These are phyloP conservation scores for Trypanosoma vivax DNA, from an alignment of 208 protist species.

Conservation along the genomic window DNA sequence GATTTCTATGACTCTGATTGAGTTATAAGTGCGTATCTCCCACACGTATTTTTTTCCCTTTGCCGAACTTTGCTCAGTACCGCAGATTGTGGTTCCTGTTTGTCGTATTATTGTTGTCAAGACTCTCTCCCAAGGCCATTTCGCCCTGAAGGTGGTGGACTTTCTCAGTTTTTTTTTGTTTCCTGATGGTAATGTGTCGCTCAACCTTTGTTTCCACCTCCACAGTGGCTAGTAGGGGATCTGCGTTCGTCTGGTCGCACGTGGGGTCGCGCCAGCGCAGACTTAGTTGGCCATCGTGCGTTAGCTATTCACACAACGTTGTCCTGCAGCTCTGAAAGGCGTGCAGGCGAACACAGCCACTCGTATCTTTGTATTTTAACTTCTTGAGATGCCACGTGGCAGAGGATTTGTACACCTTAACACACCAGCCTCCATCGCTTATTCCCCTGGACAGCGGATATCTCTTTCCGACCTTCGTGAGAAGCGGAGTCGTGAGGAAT, in stretches of 20 bases:
- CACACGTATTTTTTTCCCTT: not conserved
- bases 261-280: too few relatives aligned
- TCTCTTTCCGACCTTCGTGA: constrained; percentile 54
- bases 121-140: too few relatives aligned
- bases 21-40: not conserved
- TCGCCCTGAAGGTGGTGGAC: too few relatives aligned
- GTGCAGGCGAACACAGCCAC: not conserved
- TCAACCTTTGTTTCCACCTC: too few relatives aligned
- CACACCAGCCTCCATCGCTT: constrained; percentile 68
- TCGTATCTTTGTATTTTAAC: constrained; percentile 7
- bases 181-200: too few relatives aligned
- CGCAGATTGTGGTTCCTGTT: too few relatives aligned
- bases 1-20: constrained; percentile 43
- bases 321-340: not conserved
- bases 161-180: too few relatives aligned
- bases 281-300: too few relatives aligned
- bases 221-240: too few relatives aligned
- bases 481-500: constrained; percentile 46
- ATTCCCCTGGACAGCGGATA: constrained; percentile 57
- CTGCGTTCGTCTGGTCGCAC: not conserved
- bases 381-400: constrained; percentile 28
- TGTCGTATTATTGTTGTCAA: too few relatives aligned
- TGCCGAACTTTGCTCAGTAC: too few relatives aligned
- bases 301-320: not conserved
- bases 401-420: constrained; percentile 86